phyloP scores from a whole-genome alignment of 352 stramenopile species.

The Phytophthora litchii region DNA sequence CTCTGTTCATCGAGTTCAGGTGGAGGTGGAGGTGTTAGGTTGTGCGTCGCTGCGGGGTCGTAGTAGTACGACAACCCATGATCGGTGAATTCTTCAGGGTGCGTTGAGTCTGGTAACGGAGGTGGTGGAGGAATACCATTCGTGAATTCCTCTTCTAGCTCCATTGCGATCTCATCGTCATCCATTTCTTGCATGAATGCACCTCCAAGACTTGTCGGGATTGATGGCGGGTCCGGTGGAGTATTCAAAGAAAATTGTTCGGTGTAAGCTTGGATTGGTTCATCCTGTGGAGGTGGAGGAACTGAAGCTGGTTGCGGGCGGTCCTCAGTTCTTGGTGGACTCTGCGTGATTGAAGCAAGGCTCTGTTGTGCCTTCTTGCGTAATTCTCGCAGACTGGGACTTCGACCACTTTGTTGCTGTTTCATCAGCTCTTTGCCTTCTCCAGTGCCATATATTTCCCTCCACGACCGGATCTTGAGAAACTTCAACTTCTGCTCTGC shows the following conservation, averaged over 20 bases:
- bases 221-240: conserved; percentile 10
- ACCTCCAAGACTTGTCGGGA: conserved; percentile 27
- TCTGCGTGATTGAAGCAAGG: conserved; percentile 25
- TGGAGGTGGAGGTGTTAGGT: conserved; percentile 26
- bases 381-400: conserved; percentile 28
- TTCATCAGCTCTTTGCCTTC: conserved; percentile 61
- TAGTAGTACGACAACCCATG: conserved; percentile 68
- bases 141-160: conserved; percentile 23
- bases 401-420: conserved; percentile 23
- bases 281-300: conserved; percentile 10
- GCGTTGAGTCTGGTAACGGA: conserved; percentile 14
- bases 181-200: conserved; percentile 77
- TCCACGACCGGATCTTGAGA: conserved; percentile 66
- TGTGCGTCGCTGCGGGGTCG: conserved; percentile 33
- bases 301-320: conserved; percentile 7
- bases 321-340: conserved; percentile 11
- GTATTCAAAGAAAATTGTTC: conserved; percentile 12
- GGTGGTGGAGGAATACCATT: conserved; percentile 24
- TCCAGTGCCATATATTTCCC: conserved; percentile 64
- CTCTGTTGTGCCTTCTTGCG: conserved; percentile 33
- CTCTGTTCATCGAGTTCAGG: conserved; percentile 32
- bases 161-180: conserved; percentile 47
- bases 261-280: conserved; percentile 4
- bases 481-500: conserved; percentile 49
- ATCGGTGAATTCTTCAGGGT: conserved; percentile 45